These are phyloP conservation scores for Cystofilobasidium bisporidii DNA, from an alignment of 768 basidiomycete species.

Conservation along the genomic window DNA sequence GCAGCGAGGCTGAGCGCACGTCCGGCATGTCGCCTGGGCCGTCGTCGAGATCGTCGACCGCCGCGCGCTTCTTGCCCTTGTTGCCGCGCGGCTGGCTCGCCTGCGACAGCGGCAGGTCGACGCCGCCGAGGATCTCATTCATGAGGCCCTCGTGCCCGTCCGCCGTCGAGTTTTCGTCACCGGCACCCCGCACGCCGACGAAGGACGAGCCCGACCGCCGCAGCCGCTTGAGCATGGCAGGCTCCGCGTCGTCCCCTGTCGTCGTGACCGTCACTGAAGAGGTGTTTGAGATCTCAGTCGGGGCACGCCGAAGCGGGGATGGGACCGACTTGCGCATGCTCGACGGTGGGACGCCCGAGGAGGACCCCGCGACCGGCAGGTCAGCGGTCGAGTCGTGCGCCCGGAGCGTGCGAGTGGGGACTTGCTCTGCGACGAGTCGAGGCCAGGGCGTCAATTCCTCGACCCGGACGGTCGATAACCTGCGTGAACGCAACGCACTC, in stretches of 20 bases:
- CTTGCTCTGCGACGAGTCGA: conserved; percentile 1
- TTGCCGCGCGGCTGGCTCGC: neutral
- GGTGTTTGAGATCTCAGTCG: neutral
- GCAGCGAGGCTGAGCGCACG: neutral
- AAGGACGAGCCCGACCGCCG: neutral
- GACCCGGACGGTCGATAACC: too few relatives aligned
- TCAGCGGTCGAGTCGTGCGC: neutral
- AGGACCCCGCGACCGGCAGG: neutral
- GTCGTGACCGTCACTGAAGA: neutral
- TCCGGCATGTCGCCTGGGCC: neutral
- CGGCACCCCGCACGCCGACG: neutral
- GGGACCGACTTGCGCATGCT: neutral
- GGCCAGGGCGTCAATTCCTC: too few relatives aligned
- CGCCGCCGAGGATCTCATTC: conserved; percentile 4
- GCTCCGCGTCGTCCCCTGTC: conserved; percentile 6
- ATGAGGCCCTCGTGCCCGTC: neutral
- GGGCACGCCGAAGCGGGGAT: neutral
- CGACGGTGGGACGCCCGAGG: neutral
- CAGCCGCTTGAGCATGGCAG: conserved; percentile 14
- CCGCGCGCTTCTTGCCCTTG: neutral
- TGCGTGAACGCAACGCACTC: conserved; percentile 12
- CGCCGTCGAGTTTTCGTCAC: neutral
- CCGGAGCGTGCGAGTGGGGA: neutral
- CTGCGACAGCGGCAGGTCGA: neutral
- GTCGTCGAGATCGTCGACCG: neutral